Percentiles rank a stretch among this genome's conserved stretches.
phyloP scores from a whole-genome alignment of 2,329 filamentous ascomycete genomes.

The Fusarium ambrosium region DNA sequence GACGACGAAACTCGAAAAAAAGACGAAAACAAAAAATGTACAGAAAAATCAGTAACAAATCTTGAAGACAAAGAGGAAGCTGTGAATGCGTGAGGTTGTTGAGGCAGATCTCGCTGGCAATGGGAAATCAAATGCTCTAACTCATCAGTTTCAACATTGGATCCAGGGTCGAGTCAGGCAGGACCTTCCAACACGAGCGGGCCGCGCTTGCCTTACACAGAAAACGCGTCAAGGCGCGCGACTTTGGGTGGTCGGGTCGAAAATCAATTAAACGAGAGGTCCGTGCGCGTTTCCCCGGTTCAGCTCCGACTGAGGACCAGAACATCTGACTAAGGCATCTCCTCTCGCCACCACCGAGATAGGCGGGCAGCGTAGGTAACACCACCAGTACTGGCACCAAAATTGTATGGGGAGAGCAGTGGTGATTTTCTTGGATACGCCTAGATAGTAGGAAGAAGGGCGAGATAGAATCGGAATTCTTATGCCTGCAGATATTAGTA shows the following conservation, averaged over 20 bases:
- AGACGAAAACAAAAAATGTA: constrained; percentile 5
- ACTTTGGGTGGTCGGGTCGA: constrained; percentile 28
- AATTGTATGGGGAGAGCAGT: no score
- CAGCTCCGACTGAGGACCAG: background rate
- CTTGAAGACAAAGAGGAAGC: background rate
- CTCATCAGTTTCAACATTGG: constrained; percentile 9
- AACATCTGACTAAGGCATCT: no score
- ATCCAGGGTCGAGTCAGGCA: constrained; percentile 16
- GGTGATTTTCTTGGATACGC: no score
- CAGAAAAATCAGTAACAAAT: background rate
- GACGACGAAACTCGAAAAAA: constrained; percentile 5
- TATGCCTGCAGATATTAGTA: no score
- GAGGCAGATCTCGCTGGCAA: constrained; percentile 23
- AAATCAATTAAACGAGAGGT: constrained; percentile 46
- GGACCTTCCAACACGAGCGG: constrained; percentile 28
- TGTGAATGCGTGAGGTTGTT: constrained; percentile 15
- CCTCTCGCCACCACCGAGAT: no score
- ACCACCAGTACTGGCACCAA: no score
- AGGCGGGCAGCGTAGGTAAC: no score
- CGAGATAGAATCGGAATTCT: no score
- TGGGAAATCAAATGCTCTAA: constrained; percentile 26
- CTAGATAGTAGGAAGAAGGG: no score
- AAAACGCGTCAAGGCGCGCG: constrained; percentile 43
- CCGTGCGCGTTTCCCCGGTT: constrained; percentile 30
- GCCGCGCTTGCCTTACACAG: constrained; percentile 40